phyloP scores from a whole-genome alignment of 2,329 filamentous ascomycete genomes.

The Alternaria gansuensis region DNA sequence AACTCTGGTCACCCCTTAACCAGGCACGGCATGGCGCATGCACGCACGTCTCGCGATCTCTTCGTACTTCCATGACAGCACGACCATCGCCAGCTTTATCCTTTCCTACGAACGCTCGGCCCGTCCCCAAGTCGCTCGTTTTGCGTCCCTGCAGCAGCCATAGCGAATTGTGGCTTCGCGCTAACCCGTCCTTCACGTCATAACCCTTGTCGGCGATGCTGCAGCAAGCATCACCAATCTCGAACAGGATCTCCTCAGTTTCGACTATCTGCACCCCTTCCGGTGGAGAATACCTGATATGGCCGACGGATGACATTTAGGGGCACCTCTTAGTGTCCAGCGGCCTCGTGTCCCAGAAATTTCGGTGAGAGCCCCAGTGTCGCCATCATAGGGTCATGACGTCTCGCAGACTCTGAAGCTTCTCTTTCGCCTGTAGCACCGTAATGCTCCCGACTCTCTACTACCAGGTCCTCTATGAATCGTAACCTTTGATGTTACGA shows the following conservation, averaged over 20 bases:
- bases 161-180: conserved; percentile 31
- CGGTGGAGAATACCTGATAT: conserved; percentile 32
- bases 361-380: conserved; percentile 32
- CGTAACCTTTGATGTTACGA: conserved; percentile 44
- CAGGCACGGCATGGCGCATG: conserved; percentile 28
- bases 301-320: conserved; percentile 41
- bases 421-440: conserved; percentile 28
- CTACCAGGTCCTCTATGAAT: conserved; percentile 25
- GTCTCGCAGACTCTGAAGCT: conserved; percentile 26
- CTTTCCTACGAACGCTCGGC: conserved; percentile 26
- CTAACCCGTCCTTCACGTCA: conserved; percentile 31
- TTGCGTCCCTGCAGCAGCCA: conserved; percentile 33
- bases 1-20: conserved; percentile 21
- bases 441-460: conserved; percentile 31
- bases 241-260: conserved; percentile 40
- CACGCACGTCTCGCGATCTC: conserved; percentile 39
- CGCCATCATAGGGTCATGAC: conserved; percentile 35
- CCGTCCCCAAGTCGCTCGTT: conserved; percentile 33
- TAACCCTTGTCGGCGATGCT: conserved; percentile 29
- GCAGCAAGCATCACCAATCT: conserved; percentile 35
- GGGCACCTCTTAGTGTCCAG: conserved; percentile 33
- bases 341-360: conserved; percentile 34
- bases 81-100: conserved; percentile 35
- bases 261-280: conserved; percentile 33
- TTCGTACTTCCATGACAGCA: conserved; percentile 37